Conservation (phyloP, 441 rosid genomes). For the Populus hybrid region DNA sequence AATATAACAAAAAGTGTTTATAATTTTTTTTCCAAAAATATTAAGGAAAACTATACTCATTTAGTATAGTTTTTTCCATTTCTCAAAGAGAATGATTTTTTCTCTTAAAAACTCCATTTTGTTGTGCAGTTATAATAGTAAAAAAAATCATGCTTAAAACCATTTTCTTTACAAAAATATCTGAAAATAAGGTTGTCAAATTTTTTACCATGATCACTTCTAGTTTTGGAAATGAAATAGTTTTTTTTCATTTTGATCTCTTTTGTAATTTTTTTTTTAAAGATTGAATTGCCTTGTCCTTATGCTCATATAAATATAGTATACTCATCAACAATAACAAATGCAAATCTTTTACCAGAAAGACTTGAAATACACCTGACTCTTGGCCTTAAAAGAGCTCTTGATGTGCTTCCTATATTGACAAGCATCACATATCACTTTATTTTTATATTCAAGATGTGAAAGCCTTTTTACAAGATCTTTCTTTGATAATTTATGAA, state of each 20-base stretch:
- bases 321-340: background rate
- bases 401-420: background rate
- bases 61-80: background rate
- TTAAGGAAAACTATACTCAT: background rate
- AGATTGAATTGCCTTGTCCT: background rate
- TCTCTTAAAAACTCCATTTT: background rate
- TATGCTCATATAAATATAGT: background rate
- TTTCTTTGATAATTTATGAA: no score
- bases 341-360: background rate
- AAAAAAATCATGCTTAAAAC: background rate
- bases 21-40: background rate
- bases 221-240: background rate
- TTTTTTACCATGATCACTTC: background rate
- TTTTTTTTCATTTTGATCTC: background rate
- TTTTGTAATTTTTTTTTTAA: background rate
- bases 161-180: background rate
- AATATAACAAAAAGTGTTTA: background rate
- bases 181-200: background rate
- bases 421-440: background rate
- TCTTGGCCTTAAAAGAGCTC: background rate
- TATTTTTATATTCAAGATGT: no score
- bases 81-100: background rate
- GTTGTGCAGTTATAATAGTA: accelerated
- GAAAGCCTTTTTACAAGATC: no score
- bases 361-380: background rate